These are phyloP conservation scores for Picea abies DNA, from an alignment of 83 land plant species.

Conservation along the genomic window DNA sequence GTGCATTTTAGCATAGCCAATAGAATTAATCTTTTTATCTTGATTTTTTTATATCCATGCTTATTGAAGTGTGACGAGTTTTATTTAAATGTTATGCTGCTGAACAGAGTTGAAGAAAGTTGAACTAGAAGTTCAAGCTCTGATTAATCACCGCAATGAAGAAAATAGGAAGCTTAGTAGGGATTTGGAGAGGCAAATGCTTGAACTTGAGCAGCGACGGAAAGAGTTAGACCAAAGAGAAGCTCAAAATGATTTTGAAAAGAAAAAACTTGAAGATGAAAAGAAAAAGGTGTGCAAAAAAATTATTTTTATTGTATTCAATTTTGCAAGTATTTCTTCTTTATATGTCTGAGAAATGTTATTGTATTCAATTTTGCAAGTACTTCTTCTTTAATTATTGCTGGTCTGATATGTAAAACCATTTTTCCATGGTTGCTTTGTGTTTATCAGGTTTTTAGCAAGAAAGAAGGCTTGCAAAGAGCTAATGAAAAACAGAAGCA, in stretches of 20 bases:
- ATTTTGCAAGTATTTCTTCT: background rate
- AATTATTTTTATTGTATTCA: background rate
- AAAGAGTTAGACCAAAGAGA: conserved; percentile 5
- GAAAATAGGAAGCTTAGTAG: background rate
- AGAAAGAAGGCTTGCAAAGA: background rate
- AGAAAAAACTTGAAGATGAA: conserved; percentile 11
- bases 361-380: background rate
- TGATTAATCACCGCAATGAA: background rate
- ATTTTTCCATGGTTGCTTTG: background rate
- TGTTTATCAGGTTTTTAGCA: conserved; percentile 3
- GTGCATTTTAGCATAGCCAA: background rate
- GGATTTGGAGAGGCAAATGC: background rate
- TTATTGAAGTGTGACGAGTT: background rate
- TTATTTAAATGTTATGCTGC: background rate
- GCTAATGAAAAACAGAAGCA: background rate
- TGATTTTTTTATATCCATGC: background rate
- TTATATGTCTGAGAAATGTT: background rate
- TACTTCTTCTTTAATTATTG: background rate
- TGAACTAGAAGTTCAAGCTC: background rate
- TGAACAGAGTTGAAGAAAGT: background rate
- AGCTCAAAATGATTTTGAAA: conserved; percentile 8
- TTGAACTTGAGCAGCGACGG: background rate
- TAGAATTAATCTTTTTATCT: background rate
- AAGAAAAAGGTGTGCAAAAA: background rate
- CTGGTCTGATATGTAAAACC: background rate